phyloP scores from a whole-genome alignment of 2,329 filamentous ascomycete genomes.

The Fusarium sp. region DNA sequence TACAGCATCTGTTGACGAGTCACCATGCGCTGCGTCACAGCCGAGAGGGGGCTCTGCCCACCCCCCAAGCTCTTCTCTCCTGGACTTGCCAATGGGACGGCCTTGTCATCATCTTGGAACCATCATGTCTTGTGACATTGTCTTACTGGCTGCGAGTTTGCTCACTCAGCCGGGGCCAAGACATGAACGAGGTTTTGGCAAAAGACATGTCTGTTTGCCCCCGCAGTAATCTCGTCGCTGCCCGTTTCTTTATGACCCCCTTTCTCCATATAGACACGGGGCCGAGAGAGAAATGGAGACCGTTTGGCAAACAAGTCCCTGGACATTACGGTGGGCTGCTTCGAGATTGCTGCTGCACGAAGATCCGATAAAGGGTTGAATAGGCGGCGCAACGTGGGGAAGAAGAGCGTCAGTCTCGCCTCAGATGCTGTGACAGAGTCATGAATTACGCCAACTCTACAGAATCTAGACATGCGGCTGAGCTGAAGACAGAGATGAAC shows the following conservation, averaged over 20 bases:
- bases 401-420: slow-evolving; percentile 20
- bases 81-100: neutral
- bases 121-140: slow-evolving; percentile 33
- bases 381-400: slow-evolving; percentile 13
- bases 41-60: slow-evolving; percentile 16
- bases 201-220: slow-evolving; percentile 30
- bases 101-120: slow-evolving; percentile 4
- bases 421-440: slow-evolving; percentile 25
- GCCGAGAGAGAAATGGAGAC: slow-evolving; percentile 15
- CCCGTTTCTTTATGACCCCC: neutral
- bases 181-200: neutral
- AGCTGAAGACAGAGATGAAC: slow-evolving; percentile 1
- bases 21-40: slow-evolving; percentile 35
- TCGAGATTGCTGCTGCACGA: slow-evolving; percentile 12
- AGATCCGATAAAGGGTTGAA: slow-evolving; percentile 1
- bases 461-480: slow-evolving; percentile 15
- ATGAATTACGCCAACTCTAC: slow-evolving; percentile 1
- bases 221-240: slow-evolving; percentile 8
- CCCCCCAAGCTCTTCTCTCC: slow-evolving; percentile 11
- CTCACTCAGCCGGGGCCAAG: slow-evolving; percentile 12
- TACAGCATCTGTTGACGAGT: slow-evolving; percentile 34
- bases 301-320: slow-evolving; percentile 29
- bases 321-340: neutral
- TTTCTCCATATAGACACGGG: slow-evolving; percentile 8
- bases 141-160: slow-evolving; percentile 34